Conservation (phyloP, 345 rosid species). For the Pistacia atlantica region DNA sequence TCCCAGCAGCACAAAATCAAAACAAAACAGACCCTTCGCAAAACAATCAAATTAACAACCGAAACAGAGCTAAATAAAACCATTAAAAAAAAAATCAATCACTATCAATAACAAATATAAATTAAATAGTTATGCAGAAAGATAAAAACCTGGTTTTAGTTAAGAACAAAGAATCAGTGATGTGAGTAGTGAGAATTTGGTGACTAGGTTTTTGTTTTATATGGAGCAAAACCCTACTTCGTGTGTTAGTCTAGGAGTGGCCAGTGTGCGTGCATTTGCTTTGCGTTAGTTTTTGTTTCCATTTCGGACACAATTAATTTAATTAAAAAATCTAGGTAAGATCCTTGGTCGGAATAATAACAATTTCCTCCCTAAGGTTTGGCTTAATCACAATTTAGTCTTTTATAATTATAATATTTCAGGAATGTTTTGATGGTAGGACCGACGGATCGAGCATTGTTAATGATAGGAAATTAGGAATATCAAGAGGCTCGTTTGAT, state of each 20-base stretch:
- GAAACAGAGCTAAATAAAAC: neutral
- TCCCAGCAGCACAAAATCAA: too few species aligned
- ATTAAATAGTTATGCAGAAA: neutral
- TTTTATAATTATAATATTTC: too few species aligned
- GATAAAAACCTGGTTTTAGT: neutral
- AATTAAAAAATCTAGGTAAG: neutral
- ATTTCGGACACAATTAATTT: neutral
- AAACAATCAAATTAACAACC: neutral
- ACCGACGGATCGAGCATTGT: too few species aligned
- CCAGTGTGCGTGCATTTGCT: too few species aligned
- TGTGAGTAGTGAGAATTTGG: neutral
- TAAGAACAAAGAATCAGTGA: neutral
- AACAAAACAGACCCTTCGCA: neutral
- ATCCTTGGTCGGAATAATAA: neutral
- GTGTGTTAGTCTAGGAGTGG: too few species aligned
- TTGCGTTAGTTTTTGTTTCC: too few species aligned
- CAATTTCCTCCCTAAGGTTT: too few species aligned
- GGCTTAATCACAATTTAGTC: too few species aligned
- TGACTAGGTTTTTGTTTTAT: neutral
- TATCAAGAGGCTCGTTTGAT: too few species aligned
- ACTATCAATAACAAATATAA: neutral
- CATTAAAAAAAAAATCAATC: neutral
- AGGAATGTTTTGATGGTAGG: too few species aligned
- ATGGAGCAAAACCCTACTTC: constrained; percentile 5
- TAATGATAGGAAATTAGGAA: too few species aligned